Evolutionary conservation across 306 rosid genomes (phyloP), one percentile per base, ranked within the genome.

Genomic region (Casuarina cunninghamiana): DNA sequence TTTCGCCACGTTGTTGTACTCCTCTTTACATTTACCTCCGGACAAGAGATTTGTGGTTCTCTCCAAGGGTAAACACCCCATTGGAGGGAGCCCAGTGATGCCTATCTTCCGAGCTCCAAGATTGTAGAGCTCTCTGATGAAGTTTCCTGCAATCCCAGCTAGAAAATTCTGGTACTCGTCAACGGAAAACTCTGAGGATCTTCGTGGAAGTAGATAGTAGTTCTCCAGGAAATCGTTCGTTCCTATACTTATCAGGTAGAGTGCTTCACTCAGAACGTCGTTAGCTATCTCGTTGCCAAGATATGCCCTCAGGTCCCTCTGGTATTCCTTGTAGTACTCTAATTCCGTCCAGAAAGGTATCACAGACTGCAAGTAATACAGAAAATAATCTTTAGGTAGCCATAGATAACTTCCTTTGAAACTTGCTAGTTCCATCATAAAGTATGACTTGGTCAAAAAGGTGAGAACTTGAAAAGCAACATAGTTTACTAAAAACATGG

Each of bases 151-250:
- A 43, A 81, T 84, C 38, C 81, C 73, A 4, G 49, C 41, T 2
- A 87, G 83, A 51, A 86, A 82, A 49, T 51, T 67, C 78, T 90
- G 86, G 85, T 87, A 86, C 38, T 82, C 85, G 21, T 87, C 89
- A 1, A 82, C 10, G 39, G 91, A 86, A 74, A 42, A 90, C 72
- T 90, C 17, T 38, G 77, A 74, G 0, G 87, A 75, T 53, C 91
- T 81, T 35, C 75, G 6, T 73, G 89, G 79, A 45, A 74, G 69
- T 44, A 77, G 5, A 11, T 67, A 81, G 73, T 86, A 90, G 74
- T 90, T 88, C 78, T 86, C 89, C 2, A 90, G 82, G 75, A 86
- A 90, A 82, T 88, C 95, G 62, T 90, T 90, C 44, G 92, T 88
- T 74, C 94, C 92, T 58, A 83, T 51, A 58, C 92, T 90, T 1